phyloP scores from a whole-genome alignment of 495 filamentous ascomycete genomes.

The Filosporella fistucella region DNA sequence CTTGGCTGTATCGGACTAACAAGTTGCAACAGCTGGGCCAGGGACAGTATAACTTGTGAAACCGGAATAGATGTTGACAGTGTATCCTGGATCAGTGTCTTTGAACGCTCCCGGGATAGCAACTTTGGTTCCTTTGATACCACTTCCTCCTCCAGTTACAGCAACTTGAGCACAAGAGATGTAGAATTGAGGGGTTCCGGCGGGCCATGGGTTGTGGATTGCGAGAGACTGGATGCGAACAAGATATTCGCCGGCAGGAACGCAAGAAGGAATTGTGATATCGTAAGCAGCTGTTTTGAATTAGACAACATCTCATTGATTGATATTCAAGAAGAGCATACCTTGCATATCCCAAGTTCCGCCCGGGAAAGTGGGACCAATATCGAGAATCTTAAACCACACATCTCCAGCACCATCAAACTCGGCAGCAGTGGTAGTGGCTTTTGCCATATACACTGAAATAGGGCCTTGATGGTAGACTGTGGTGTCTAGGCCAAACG shows the following conservation, averaged over 20 bases:
- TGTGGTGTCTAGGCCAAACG: slow-evolving; percentile 42
- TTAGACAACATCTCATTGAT: too few species aligned
- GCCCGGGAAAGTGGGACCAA: slow-evolving; percentile 14
- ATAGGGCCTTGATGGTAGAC: slow-evolving; percentile 58
- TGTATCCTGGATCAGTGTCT: slow-evolving; percentile 51
- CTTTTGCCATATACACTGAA: slow-evolving; percentile 51
- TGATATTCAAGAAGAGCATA: too few species aligned
- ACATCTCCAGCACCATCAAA: slow-evolving; percentile 48
- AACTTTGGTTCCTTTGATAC: slow-evolving; percentile 36
- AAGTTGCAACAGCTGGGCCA: neutral
- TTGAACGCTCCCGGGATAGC: slow-evolving; percentile 52
- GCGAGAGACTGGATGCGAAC: slow-evolving; percentile 54
- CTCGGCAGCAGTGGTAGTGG: slow-evolving; percentile 31
- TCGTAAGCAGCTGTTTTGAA: slow-evolving; percentile 34
- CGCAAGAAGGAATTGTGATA: slow-evolving; percentile 50
- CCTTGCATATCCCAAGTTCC: slow-evolving; percentile 37
- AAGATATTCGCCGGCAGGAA: slow-evolving; percentile 54
- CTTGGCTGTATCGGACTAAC: too few species aligned
- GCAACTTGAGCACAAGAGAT: slow-evolving; percentile 55
- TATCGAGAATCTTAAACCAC: slow-evolving; percentile 30
- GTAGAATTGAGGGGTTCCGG: slow-evolving; percentile 41
- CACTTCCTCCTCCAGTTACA: slow-evolving; percentile 48
- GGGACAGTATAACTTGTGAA: neutral
- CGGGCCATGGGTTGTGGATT: slow-evolving; percentile 56
- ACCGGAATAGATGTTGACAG: slow-evolving; percentile 42